Evolutionary conservation across 1,284 basidiomycete genomes (phyloP).

Genomic region (Trametes sp.): DNA sequence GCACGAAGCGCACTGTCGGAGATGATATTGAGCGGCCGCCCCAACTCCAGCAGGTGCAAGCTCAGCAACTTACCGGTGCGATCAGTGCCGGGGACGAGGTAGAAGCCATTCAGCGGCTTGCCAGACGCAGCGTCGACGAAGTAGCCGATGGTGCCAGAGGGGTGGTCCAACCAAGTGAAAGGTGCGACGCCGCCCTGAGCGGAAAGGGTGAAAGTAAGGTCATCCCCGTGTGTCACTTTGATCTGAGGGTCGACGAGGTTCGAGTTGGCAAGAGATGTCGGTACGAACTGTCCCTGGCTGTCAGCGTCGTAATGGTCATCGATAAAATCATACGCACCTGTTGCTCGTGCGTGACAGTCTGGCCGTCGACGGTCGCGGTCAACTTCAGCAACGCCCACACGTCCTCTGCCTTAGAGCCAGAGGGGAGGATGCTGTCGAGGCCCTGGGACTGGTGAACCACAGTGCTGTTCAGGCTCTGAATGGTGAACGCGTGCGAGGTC

Average conservation of each 20-base stretch:
- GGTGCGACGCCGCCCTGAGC: constrained; percentile 60
- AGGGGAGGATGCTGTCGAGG: constrained; percentile 54
- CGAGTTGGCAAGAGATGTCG: constrained; percentile 54
- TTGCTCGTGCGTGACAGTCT: constrained; percentile 57
- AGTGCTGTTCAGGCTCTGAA: constrained; percentile 60
- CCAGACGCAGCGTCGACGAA: constrained; percentile 56
- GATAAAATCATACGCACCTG: too few relatives aligned
- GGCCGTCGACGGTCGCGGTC: constrained; percentile 53
- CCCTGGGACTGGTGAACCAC: constrained; percentile 50
- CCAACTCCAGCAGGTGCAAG: background rate
- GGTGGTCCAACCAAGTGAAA: constrained; percentile 69
- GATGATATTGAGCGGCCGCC: background rate
- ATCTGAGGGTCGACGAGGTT: constrained; percentile 58
- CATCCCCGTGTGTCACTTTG: constrained; percentile 39
- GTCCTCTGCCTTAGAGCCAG: constrained; percentile 48
- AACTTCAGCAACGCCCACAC: constrained; percentile 60
- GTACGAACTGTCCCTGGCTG: constrained; percentile 59
- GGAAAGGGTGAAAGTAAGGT: constrained; percentile 59
- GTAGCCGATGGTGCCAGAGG: constrained; percentile 58
- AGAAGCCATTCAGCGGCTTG: constrained; percentile 58
- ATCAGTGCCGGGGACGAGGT: constrained; percentile 57
- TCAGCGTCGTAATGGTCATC: too few relatives aligned
- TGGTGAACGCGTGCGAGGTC: constrained; percentile 49
- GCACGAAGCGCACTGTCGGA: constrained; percentile 47
- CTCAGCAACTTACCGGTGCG: constrained; percentile 5